Base-by-base conservation (phyloP, 805 yeast species). In the Barnettozyma botsteinii region DNA sequence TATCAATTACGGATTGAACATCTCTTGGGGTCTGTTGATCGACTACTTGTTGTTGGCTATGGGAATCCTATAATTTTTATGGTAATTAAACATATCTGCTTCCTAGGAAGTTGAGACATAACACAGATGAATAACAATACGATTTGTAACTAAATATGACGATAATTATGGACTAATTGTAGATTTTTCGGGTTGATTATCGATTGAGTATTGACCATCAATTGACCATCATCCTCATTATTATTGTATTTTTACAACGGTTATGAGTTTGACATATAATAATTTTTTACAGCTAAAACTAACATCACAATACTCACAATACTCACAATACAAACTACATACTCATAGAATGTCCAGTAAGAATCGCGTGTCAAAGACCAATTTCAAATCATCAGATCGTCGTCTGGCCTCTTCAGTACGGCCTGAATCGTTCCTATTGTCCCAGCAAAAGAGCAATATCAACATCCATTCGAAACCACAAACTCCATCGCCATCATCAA, bases 1-100 rank as follows among this genome's bases (percentile, higher is more conserved):
- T 59, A 83, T 89, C 51, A 69, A 70, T 41, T 85, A 95, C 2
- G 94, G 93, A 0, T 69, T 79, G 55, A 72, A 73, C 33, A 69
- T 85, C 46, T 75, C 84, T 65, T 59, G 67, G 28, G 93, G 91
- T 8, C 71, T 85, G 50, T 56, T 80, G 33, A 46, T 80, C 33
- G 94, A 85, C 57, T 84, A 83, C 53, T 38, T 80, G 21, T 59
- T 80, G 44, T 66, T 67, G 47, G 43, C 71, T 12, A 52, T 65
- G 21, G 81, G 81, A 0, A 60, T 65, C 42, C 52, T 73, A 35
- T 72, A 53, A 53, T n/a, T n/a, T n/a, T n/a, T n/a, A n/a, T n/a
- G n/a, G n/a, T n/a, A n/a, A n/a, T n/a, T n/a, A n/a, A n/a, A n/a
- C n/a, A n/a, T n/a, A n/a, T n/a, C n/a, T n/a, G n/a, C n/a, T n/a